phyloP scores from a whole-genome alignment of 345 rosid species.

The Draba incana region DNA sequence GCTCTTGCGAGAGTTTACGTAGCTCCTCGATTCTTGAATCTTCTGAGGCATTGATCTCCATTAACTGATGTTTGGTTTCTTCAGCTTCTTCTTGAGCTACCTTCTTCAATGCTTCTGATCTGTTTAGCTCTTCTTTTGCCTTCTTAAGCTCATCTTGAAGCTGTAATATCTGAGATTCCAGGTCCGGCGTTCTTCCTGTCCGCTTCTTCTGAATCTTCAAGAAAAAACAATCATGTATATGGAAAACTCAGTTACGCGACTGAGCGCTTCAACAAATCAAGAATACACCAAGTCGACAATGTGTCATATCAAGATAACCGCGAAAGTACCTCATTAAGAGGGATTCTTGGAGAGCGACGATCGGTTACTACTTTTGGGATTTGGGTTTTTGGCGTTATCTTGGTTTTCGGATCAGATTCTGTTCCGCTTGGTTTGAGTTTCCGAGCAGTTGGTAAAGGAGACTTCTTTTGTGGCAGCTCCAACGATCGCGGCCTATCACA shows the following conservation, averaged over 20 bases:
- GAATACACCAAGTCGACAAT: constrained; percentile 4
- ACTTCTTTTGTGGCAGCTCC: constrained; percentile 70
- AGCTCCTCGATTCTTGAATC: constrained; percentile 83
- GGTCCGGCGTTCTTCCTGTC: constrained; percentile 55
- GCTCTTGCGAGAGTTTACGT: constrained; percentile 73
- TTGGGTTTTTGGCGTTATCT: constrained; percentile 59
- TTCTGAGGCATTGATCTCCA: constrained; percentile 76
- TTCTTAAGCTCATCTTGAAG: constrained; percentile 90
- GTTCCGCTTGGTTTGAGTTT: constrained; percentile 54
- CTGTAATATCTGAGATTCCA: constrained; percentile 66
- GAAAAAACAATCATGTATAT: constrained; percentile 9
- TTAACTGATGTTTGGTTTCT: constrained; percentile 68
- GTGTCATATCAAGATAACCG: not conserved
- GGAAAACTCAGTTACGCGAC: not conserved
- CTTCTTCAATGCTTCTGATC: constrained; percentile 65
- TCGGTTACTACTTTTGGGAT: constrained; percentile 66
- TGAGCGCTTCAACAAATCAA: constrained; percentile 7
- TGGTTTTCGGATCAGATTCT: constrained; percentile 51
- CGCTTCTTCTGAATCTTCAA: constrained; percentile 63
- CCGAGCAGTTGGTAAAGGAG: constrained; percentile 55
- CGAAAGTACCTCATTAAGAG: constrained; percentile 67
- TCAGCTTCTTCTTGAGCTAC: constrained; percentile 74
- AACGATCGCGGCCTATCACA: constrained; percentile 51
- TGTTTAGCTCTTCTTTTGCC: constrained; percentile 69
- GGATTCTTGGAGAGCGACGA: constrained; percentile 69